These are phyloP conservation scores for Cryptosporidium felis DNA, from an alignment of 169 alveolate genomes.

Conservation along the genomic window DNA sequence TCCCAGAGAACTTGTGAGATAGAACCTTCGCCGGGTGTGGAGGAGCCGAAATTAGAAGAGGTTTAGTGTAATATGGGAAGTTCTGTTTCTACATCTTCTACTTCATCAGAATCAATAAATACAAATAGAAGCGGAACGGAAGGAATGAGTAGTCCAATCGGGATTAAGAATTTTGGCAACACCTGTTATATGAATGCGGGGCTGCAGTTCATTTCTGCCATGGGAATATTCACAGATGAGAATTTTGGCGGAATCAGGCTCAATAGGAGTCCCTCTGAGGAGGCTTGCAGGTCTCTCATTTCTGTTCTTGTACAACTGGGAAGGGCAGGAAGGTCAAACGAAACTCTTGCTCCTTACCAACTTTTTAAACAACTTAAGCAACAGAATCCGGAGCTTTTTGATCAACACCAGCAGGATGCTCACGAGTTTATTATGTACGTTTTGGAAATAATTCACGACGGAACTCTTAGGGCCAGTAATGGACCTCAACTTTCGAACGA, in stretches of 20 bases:
- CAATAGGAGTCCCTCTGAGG: constrained; percentile 34
- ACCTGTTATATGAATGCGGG: constrained; percentile 75
- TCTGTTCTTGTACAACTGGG: not conserved
- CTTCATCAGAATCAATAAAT: constrained; percentile 31
- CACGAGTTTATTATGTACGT: constrained; percentile 61
- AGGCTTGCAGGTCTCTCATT: constrained; percentile 19
- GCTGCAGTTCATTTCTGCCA: constrained; percentile 47
- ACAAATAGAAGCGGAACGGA: constrained; percentile 10
- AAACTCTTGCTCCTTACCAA: constrained; percentile 2
- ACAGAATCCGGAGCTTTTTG: constrained; percentile 14
- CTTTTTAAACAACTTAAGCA: constrained; percentile 54
- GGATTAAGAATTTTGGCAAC: constrained; percentile 69
- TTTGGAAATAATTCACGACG: constrained; percentile 62
- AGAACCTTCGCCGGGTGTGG: too few species aligned
- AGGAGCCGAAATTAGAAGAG: too few species aligned
- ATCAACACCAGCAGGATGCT: constrained; percentile 61
- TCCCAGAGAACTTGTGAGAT: too few species aligned
- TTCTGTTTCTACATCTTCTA: constrained; percentile 1
- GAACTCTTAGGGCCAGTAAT: constrained; percentile 4
- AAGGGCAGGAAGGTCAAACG: not conserved
- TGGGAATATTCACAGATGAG: constrained; percentile 53
- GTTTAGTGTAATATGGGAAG: constrained; percentile 37
- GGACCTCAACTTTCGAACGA: constrained; percentile 30
- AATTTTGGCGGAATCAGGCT: constrained; percentile 16
- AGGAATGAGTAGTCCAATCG: constrained; percentile 45